phyloP scores from a whole-genome alignment of 306 rosid species.

The Urtica urens region DNA sequence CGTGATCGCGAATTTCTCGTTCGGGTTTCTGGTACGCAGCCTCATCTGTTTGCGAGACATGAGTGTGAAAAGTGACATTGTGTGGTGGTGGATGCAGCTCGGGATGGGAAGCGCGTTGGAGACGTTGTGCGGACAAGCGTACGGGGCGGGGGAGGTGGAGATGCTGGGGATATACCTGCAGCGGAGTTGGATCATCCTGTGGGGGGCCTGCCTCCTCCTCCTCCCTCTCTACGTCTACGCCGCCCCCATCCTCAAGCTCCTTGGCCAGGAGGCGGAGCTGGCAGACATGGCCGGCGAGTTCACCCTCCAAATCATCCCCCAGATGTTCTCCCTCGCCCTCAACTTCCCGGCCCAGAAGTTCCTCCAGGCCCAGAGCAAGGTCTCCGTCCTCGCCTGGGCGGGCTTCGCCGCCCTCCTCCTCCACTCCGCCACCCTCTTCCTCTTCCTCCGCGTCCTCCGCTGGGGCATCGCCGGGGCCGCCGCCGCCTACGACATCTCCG shows the following conservation, averaged over 20 bases:
- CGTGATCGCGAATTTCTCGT: neutral
- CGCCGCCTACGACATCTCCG: slow-evolving; percentile 55
- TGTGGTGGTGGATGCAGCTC: slow-evolving; percentile 53
- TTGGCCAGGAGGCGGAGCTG: slow-evolving; percentile 58
- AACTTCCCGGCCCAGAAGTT: slow-evolving; percentile 83
- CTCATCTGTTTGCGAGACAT: neutral
- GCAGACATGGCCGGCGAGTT: slow-evolving; percentile 73
- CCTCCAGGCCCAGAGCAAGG: slow-evolving; percentile 83
- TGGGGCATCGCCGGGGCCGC: slow-evolving; percentile 90
- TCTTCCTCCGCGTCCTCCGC: slow-evolving; percentile 38
- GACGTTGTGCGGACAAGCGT: slow-evolving; percentile 95
- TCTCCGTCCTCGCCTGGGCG: slow-evolving; percentile 67
- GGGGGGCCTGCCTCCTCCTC: slow-evolving; percentile 39
- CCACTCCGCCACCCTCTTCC: slow-evolving; percentile 34
- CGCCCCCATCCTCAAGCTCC: slow-evolving; percentile 50
- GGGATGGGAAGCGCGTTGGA: slow-evolving; percentile 98
- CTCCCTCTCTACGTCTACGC: slow-evolving; percentile 62
- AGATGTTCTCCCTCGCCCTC: slow-evolving; percentile 74
- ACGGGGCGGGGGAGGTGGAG: slow-evolving; percentile 85
- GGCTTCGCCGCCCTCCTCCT: slow-evolving; percentile 39
- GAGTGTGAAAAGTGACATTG: neutral
- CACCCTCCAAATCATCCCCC: slow-evolving; percentile 75
- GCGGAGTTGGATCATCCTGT: slow-evolving; percentile 69
- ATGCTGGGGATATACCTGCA: slow-evolving; percentile 95
- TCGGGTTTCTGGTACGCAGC: neutral